Evolutionary conservation across 2,329 filamentous ascomycete species (phyloP), one percentile per base, ranked within the genome.

Genomic region (Penicillium sp.): DNA sequence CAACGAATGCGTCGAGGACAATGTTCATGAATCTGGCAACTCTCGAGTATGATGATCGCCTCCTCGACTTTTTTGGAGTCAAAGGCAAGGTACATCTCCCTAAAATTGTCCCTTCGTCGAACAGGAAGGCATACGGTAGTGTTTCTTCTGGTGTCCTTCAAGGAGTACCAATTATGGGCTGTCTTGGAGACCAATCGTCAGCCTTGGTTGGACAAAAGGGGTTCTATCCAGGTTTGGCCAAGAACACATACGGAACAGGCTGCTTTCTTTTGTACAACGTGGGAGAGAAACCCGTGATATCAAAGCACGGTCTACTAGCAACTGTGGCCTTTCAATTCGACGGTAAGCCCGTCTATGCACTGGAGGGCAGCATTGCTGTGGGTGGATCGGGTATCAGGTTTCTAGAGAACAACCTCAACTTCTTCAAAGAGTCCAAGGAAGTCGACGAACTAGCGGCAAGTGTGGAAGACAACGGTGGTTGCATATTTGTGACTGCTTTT

Each of bases 21-120:
- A 95, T 96, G 91, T 94, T 96, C 73, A 91, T 95, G 85, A 91
- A 95, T 72, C 78, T 96, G 51, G 80, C 85, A 64, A 91, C 85
- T 2, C 79, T 91, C 56, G 72, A 89, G 63, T 96, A 96, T 71
- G 90, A 93, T 68, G 84, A 90, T 57, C 80, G 80, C 35, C 81
- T 95, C 16, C 78, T 96, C 11, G 77, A 83, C 50, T 96, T 95
- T 75, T 96, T 96, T 71, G 83, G 83, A 38, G 83, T 96, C 61
- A 85, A 89, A 69, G 76, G 79, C 6, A 92, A 90, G 69, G 74
- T 95, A 40, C 79, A 83, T 57, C 77, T 96, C 8, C 91, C 91
- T 8, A 84, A 83, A 65, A 94, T 96, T 64, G 88, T 92, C 5
- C 86, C 87, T 1, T 95, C 90, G 0, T 91, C 90, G 0, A 85